phyloP scores from a whole-genome alignment of 257 asterid species.

The Osmanthus fragrans region DNA sequence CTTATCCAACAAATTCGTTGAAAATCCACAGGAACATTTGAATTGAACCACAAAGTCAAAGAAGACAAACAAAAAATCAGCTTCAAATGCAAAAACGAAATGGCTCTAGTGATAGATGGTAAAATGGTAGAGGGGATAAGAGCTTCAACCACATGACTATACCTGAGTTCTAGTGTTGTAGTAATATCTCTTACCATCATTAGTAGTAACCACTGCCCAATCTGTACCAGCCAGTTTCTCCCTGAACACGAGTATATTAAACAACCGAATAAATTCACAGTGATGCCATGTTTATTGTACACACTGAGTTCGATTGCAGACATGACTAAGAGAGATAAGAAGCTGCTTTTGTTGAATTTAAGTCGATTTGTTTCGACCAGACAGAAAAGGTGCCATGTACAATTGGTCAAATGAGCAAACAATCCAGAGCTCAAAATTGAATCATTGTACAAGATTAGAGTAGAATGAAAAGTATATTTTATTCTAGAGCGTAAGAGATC shows the following conservation, averaged over 20 bases:
- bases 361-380: constrained; percentile 4
- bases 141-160: constrained; percentile 16
- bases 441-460: constrained; percentile 10
- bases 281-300: constrained; percentile 5
- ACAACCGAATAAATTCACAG: constrained; percentile 15
- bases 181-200: constrained; percentile 86
- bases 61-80: constrained; percentile 16
- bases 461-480: neutral
- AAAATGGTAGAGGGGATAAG: constrained; percentile 1
- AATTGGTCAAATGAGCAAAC: constrained; percentile 14
- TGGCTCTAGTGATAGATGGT: neutral
- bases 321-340: constrained; percentile 11
- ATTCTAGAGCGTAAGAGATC: neutral
- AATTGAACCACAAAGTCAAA: neutral
- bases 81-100: constrained; percentile 3
- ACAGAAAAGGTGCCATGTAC: neutral
- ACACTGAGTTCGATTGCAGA: constrained; percentile 13
- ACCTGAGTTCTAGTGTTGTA: constrained; percentile 82
- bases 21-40: neutral
- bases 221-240: constrained; percentile 86
- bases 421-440: constrained; percentile 7
- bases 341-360: constrained; percentile 11
- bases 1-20: neutral
- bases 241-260: constrained; percentile 47
- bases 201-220: constrained; percentile 85